Conservation (phyloP, 2,329 filamentous ascomycete species). For the Claviceps monticola region DNA sequence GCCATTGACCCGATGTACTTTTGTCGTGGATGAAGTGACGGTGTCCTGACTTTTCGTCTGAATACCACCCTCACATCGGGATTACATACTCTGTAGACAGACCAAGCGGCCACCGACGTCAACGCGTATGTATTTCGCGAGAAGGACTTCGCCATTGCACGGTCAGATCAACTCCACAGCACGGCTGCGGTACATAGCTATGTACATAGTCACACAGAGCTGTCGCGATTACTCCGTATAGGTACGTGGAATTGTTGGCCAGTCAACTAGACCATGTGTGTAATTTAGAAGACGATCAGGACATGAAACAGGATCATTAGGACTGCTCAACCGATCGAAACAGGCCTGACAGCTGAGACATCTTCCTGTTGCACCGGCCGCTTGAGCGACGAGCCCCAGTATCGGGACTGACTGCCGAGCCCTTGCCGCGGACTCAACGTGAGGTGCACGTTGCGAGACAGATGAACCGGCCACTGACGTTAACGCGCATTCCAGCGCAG, state of each 20-base stretch:
- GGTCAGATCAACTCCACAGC: too few species aligned
- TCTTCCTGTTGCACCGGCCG: not conserved
- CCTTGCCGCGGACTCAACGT: not conserved
- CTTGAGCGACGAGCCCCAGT: not conserved
- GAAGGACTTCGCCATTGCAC: not conserved
- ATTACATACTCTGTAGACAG: not conserved
- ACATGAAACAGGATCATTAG: too few species aligned
- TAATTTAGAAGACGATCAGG: too few species aligned
- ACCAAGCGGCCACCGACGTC: slow-evolving; percentile 5
- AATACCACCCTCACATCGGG: not conserved
- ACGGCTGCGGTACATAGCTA: too few species aligned
- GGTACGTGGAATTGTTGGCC: too few species aligned
- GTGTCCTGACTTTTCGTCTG: not conserved
- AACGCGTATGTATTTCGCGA: not conserved
- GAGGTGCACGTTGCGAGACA: not conserved
- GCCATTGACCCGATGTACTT: too few species aligned
- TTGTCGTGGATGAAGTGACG: too few species aligned
- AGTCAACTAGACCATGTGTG: too few species aligned
- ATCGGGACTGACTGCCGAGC: not conserved
- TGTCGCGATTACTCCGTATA: too few species aligned
- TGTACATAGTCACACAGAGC: too few species aligned
- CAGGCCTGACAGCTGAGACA: not conserved
- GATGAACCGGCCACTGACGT: too few species aligned
- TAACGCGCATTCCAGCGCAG: too few species aligned
- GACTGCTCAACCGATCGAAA: not conserved